phyloP scores from a whole-genome alignment of 2,329 filamentous ascomycete genomes.

The Metarhizium sp. region DNA sequence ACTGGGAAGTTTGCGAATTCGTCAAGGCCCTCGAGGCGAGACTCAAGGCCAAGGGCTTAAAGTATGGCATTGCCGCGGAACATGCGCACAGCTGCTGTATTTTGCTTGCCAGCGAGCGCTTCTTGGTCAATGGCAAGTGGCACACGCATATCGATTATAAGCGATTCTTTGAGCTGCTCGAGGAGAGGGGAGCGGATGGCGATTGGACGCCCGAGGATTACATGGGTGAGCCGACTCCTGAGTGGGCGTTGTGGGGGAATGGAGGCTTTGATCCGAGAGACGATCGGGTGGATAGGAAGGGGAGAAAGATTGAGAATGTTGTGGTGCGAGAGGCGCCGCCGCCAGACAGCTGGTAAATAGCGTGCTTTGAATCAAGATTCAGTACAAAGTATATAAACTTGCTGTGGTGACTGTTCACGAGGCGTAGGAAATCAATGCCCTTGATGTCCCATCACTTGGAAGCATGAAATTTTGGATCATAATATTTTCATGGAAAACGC shows the following conservation, averaged over 20 bases:
- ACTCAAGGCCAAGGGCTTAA: slow-evolving; percentile 59
- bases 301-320: slow-evolving; percentile 48
- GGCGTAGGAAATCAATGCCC: background rate
- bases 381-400: background rate
- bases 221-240: slow-evolving; percentile 72
- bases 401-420: background rate
- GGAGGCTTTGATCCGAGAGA: slow-evolving; percentile 92
- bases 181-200: slow-evolving; percentile 53
- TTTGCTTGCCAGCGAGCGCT: slow-evolving; percentile 73
- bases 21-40: slow-evolving; percentile 65
- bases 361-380: background rate
- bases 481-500: slow-evolving; percentile 18
- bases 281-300: slow-evolving; percentile 78
- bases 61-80: slow-evolving; percentile 88
- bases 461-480: slow-evolving; percentile 11
- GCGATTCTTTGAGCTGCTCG: slow-evolving; percentile 75
- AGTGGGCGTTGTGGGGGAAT: slow-evolving; percentile 92
- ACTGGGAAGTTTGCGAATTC: slow-evolving; percentile 80
- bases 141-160: slow-evolving; percentile 88
- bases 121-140: slow-evolving; percentile 70
- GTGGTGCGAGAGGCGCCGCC: slow-evolving; percentile 22
- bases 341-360: slow-evolving; percentile 7
- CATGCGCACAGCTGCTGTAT: slow-evolving; percentile 94
- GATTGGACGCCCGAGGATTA: slow-evolving; percentile 86
- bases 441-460: background rate